Evolutionary conservation across 23 red algal genomes (phyloP), one percentile per base, ranked within the genome.

Genomic region (Gracilaria gracilis): DNA sequence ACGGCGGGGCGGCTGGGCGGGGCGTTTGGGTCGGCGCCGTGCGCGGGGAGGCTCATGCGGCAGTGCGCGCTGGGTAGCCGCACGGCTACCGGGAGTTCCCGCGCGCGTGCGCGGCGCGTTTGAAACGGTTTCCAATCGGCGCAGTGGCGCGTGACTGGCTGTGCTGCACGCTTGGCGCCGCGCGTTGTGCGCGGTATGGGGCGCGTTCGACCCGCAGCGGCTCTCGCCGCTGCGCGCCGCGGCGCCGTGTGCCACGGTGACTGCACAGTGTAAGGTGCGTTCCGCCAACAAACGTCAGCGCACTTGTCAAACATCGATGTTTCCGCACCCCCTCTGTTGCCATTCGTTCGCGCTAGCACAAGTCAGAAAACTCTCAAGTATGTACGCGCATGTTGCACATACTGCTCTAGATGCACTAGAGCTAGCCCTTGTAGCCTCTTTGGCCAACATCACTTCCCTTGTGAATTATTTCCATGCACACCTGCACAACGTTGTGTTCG

Each of bases 121-220:
- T n/a, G n/a, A n/a, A 46, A 4, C 42, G 42, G 5, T 46, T 4
- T 46, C 42, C 42, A 46, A 11, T 11, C 11, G 11, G 11, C 11
- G 42, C 42, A 46, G 42, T 65, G 61, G 61, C 61, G 61, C 61
- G 61, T 65, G 61, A 11, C 61, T 11, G 61, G 61, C 23, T 5
- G 61, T 65, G 61, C 61, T 65, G 61, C 61, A 32, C 61, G 61
- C 9, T 65, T 21, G 61, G 61, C 61, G 61, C 2, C 61, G 61
- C 25, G 61, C 19, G 54, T 58, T 11, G 42, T 11, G 42, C 42
- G 42, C 11, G 5, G 42, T 20, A 20, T 20, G 54, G 54, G 54
- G 54, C 54, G 54, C 54, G 54, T 58, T 58, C 54, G 54, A 58
- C 54, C 4, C 54, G 54, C 19, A 4, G 54, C 54, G 16, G 2